Evolutionary conservation across 2,329 filamentous ascomycete genomes (phyloP).

Genomic region (Calycina marina): DNA sequence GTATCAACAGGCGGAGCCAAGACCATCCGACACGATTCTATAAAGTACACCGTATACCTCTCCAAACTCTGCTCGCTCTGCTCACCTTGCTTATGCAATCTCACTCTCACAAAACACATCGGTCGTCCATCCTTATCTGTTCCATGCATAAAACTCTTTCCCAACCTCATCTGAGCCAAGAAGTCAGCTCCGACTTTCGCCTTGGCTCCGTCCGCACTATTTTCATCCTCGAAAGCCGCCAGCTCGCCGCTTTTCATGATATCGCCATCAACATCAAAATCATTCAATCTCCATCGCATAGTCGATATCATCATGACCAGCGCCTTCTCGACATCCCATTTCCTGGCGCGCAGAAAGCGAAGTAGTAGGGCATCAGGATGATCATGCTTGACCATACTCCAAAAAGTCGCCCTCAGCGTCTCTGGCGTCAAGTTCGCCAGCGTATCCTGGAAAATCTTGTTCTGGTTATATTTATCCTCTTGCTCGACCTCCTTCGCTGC

Average conservation of each 20-base stretch:
- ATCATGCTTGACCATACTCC: constrained; percentile 91
- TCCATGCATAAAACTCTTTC: constrained; percentile 88
- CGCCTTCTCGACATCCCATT: constrained; percentile 91
- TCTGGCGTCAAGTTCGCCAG: constrained; percentile 65
- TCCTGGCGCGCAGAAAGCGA: constrained; percentile 74
- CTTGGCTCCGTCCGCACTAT: constrained; percentile 36
- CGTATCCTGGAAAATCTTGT: constrained; percentile 72
- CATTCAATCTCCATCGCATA: constrained; percentile 74
- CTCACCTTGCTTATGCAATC: constrained; percentile 68
- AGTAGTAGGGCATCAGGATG: constrained; percentile 76
- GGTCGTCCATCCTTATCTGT: constrained; percentile 72
- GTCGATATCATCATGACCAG: constrained; percentile 90
- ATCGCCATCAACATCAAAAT: constrained; percentile 80
- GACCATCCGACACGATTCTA: constrained; percentile 83
- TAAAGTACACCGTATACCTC: constrained; percentile 81
- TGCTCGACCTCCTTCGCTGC: constrained; percentile 22
- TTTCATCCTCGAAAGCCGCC: constrained; percentile 42
- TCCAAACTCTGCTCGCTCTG: constrained; percentile 74
- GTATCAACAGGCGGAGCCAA: constrained; percentile 73
- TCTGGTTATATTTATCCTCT: constrained; percentile 89
- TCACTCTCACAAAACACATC: constrained; percentile 72
- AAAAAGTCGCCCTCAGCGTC: constrained; percentile 66
- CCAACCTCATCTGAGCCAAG: constrained; percentile 68
- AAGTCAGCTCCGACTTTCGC: constrained; percentile 65
- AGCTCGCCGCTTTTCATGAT: constrained; percentile 68